These are phyloP conservation scores for Nothophytophthora sp. DNA, from an alignment of 352 stramenopile genomes.

Conservation along the genomic window DNA sequence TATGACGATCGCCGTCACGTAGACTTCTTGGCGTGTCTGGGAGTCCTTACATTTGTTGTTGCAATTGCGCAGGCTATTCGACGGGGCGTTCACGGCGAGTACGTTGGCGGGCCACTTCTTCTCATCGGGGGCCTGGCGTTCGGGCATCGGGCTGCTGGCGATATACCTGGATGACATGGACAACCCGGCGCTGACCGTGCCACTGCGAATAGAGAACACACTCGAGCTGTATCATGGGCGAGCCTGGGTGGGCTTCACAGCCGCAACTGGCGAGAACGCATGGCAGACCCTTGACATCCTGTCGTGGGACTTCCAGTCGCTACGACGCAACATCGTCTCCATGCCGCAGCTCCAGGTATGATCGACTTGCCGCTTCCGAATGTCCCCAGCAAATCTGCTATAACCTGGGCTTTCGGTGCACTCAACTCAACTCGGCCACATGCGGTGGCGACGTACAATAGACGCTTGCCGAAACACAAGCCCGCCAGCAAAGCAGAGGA, in stretches of 20 bases:
- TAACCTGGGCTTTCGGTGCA: conserved; percentile 3
- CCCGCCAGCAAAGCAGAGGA: not conserved
- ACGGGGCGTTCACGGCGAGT: conserved; percentile 52
- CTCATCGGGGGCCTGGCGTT: conserved; percentile 46
- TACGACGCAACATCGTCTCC: conserved; percentile 36
- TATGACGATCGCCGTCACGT: too few species aligned
- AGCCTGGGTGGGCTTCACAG: conserved; percentile 93
- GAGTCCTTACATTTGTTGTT: too few species aligned
- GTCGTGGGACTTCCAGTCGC: conserved; percentile 76
- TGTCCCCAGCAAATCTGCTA: too few species aligned
- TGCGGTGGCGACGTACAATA: too few species aligned
- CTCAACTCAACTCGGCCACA: too few species aligned
- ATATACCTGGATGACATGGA: conserved; percentile 90
- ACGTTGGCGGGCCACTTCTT: conserved; percentile 75
- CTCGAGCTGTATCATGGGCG: conserved; percentile 83
- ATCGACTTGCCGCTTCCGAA: not conserved
- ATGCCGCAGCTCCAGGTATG: conserved; percentile 13
- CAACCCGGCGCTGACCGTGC: conserved; percentile 76
- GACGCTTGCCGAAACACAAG: conserved; percentile 9
- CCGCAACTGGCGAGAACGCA: conserved; percentile 74
- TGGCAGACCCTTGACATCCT: conserved; percentile 92
- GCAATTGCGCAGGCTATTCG: conserved; percentile 44
- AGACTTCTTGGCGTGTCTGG: too few species aligned
- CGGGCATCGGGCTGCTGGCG: conserved; percentile 74
- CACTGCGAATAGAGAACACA: conserved; percentile 81